These are phyloP conservation scores for Ceriops zippeliana DNA, from an alignment of 345 rosid species.

Conservation along the genomic window DNA sequence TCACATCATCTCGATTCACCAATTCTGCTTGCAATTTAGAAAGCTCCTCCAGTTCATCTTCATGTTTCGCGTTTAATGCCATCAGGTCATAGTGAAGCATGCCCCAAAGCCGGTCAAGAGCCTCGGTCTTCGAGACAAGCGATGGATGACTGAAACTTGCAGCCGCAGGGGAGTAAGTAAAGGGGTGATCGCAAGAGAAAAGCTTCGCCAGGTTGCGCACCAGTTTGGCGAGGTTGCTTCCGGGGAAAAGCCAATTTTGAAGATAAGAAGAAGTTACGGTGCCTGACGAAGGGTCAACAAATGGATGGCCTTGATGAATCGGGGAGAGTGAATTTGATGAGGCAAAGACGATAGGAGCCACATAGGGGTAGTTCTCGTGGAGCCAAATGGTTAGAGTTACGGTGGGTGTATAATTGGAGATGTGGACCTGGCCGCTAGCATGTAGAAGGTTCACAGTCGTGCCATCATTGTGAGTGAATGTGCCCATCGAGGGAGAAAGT, in stretches of 20 bases:
- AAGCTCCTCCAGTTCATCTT: conserved; percentile 42
- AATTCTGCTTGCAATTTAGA: conserved; percentile 35
- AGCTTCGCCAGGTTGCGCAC: conserved; percentile 45
- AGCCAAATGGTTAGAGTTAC: conserved; percentile 62
- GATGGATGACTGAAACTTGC: conserved; percentile 30
- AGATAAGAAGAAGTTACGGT: conserved; percentile 40
- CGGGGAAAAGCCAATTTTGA: conserved; percentile 49
- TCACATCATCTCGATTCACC: conserved; percentile 15
- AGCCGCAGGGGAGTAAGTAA: conserved; percentile 8
- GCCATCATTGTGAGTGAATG: conserved; percentile 63
- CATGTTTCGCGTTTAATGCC: conserved; percentile 21
- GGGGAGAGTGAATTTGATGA: conserved; percentile 17
- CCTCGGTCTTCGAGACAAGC: conserved; percentile 48
- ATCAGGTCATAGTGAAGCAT: conserved; percentile 50
- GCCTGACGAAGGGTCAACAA: conserved; percentile 50
- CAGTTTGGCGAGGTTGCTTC: conserved; percentile 41
- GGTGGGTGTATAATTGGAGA: conserved; percentile 26
- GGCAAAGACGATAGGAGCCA: conserved; percentile 52
- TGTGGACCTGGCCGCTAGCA: conserved; percentile 39
- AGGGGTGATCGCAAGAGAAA: conserved; percentile 57
- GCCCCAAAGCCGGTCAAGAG: conserved; percentile 57
- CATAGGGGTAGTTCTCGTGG: conserved; percentile 58
- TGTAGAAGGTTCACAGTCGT: conserved; percentile 46
- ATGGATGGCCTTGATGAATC: conserved; percentile 52
- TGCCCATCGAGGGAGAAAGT: conserved; percentile 34